Conservation (phyloP, 352 stramenopile genomes). For the Pythium utonaiense region DNA sequence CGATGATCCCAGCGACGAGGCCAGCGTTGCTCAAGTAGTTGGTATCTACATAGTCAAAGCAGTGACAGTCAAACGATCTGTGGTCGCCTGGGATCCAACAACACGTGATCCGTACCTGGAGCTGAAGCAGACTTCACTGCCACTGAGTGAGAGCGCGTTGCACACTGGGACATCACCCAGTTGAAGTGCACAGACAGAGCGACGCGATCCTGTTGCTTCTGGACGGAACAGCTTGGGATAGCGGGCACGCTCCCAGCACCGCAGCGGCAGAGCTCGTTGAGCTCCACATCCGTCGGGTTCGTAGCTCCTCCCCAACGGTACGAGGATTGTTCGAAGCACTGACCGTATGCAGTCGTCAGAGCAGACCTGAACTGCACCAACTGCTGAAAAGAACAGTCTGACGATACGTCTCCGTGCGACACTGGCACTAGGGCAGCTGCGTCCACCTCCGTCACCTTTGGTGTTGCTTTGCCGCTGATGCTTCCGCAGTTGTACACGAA, state of each 20-base stretch:
- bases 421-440: background rate
- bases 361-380: no score
- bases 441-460: conserved; percentile 4
- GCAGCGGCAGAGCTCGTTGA: conserved; percentile 2
- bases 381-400: no score
- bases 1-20: background rate
- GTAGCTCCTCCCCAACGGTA: conserved; percentile 4
- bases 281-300: conserved; percentile 3
- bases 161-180: conserved; percentile 9
- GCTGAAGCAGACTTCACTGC: background rate
- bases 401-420: no score
- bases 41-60: no score
- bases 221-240: conserved; percentile 10
- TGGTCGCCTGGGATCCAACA: no score
- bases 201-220: conserved; percentile 3
- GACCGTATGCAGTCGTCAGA: background rate
- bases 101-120: background rate
- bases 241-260: background rate
- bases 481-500: conserved; percentile 6
- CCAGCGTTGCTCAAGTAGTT: no score
- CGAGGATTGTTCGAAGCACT: no score
- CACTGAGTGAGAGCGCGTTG: background rate
- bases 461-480: conserved; percentile 1
- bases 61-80: no score
- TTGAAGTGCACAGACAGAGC: conserved; percentile 10